Conservation (phyloP, 768 basidiomycete species). For the Suillus sp. region DNA sequence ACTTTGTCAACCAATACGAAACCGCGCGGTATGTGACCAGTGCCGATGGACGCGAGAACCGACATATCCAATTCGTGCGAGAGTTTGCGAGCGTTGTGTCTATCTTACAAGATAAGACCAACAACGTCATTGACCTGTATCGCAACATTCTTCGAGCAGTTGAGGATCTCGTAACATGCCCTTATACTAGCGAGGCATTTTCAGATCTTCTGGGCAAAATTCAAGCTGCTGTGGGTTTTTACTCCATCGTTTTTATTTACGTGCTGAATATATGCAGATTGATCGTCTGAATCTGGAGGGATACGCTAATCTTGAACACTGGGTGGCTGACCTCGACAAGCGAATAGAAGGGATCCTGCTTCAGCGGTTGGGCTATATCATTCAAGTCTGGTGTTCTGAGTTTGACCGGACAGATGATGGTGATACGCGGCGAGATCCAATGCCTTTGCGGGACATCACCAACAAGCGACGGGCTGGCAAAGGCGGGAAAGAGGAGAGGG, state of each 20-base stretch:
- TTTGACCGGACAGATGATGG: conserved; percentile 79
- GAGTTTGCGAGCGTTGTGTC: conserved; percentile 95
- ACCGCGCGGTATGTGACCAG: conserved; percentile 71
- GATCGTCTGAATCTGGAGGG: conserved; percentile 95
- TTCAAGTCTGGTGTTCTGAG: conserved; percentile 86
- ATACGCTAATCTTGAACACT: conserved; percentile 90
- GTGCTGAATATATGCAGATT: conserved; percentile 52
- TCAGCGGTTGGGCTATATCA: conserved; percentile 72
- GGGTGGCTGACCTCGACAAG: conserved; percentile 83
- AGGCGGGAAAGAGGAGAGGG: conserved; percentile 79
- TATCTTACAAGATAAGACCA: conserved; percentile 94
- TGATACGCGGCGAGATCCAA: conserved; percentile 56
- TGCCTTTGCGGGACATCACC: conserved; percentile 53
- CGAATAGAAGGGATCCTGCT: conserved; percentile 82
- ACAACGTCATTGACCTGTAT: conserved; percentile 88
- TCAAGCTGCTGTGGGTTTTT: conserved; percentile 72
- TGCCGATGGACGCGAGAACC: conserved; percentile 78
- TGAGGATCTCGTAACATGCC: conserved; percentile 85
- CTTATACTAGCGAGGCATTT: conserved; percentile 85
- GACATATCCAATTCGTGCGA: conserved; percentile 91
- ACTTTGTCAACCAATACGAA: conserved; percentile 94
- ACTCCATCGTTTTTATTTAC: background rate
- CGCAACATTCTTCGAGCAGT: conserved; percentile 82
- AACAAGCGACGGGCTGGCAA: conserved; percentile 74
- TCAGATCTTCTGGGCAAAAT: conserved; percentile 73